phyloP scores from a whole-genome alignment of 2,329 filamentous ascomycete genomes.

The Ophiognomonia clavigignenti-juglandacearum region DNA sequence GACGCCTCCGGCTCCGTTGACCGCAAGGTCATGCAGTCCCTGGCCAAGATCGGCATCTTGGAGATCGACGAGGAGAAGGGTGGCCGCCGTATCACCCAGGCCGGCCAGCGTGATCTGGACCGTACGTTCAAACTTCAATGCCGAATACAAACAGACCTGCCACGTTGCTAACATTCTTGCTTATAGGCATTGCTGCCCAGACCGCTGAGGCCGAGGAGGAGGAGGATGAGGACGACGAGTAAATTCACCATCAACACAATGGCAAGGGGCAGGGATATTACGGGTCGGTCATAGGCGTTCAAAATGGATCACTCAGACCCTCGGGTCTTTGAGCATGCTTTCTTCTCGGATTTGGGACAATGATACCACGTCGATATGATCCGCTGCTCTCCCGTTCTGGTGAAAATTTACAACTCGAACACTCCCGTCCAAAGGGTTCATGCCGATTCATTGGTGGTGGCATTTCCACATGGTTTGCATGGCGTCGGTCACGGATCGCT shows the following conservation, averaged over 20 bases:
- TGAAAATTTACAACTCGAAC: conserved; percentile 5
- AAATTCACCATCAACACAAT: conserved; percentile 31
- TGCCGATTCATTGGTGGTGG: neutral
- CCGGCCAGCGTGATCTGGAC: conserved; percentile 98
- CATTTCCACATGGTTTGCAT: neutral
- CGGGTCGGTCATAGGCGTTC: conserved; percentile 16
- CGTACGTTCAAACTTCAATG: conserved; percentile 42
- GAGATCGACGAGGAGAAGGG: conserved; percentile 99
- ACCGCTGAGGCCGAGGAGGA: conserved; percentile 69
- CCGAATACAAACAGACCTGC: neutral
- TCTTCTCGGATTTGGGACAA: conserved; percentile 16
- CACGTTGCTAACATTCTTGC: neutral
- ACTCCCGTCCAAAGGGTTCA: neutral
- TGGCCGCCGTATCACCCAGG: conserved; percentile 96
- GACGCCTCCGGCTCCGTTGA: conserved; percentile 93
- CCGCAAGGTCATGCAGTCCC: conserved; percentile 93
- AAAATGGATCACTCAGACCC: conserved; percentile 16
- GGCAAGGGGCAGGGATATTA: conserved; percentile 6
- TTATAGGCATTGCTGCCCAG: conserved; percentile 69
- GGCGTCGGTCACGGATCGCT: neutral
- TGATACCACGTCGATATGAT: conserved; percentile 17
- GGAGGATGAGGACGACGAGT: conserved; percentile 63
- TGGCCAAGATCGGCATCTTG: conserved; percentile 98
- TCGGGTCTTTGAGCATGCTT: conserved; percentile 11
- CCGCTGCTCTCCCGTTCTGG: conserved; percentile 2